A percentile compares a stretch with the other conserved stretches of the same genome.
Evolutionary conservation across 2,329 filamentous ascomycete genomes (phyloP).

Genomic region (Colletotrichum trifolii): DNA sequence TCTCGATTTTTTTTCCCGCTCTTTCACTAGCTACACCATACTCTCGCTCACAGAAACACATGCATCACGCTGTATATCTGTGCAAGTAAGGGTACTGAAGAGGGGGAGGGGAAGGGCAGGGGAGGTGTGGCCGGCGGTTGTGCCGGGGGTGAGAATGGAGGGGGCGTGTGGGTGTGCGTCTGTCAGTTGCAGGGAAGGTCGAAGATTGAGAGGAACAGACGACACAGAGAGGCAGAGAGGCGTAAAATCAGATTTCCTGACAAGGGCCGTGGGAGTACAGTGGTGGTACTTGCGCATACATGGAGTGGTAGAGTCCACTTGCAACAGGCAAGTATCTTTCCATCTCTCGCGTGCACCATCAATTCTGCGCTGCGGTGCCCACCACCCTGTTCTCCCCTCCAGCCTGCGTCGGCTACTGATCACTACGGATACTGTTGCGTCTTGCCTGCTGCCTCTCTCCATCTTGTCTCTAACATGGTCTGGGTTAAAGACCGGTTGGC

Average conservation of each 20-base stretch:
- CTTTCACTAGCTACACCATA: constrained; percentile 23
- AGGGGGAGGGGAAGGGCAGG: constrained; percentile 3
- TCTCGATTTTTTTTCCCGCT: constrained; percentile 11
- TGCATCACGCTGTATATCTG: constrained; percentile 29
- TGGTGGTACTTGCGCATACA: constrained; percentile 33
- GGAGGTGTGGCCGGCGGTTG: constrained; percentile 34
- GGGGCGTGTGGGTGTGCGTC: constrained; percentile 17
- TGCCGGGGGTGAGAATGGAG: constrained; percentile 29
- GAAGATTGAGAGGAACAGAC: no score
- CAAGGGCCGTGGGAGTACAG: constrained; percentile 21
- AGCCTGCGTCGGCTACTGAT: constrained; percentile 25
- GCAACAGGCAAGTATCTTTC: constrained; percentile 24
- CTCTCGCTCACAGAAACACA: constrained; percentile 10
- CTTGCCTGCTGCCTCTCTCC: constrained; percentile 21
- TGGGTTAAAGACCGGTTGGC: constrained; percentile 23
- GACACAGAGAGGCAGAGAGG: constrained; percentile 23
- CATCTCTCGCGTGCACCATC: constrained; percentile 1
- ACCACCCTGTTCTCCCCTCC: constrained; percentile 14
- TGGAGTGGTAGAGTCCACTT: constrained; percentile 28
- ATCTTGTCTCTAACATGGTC: constrained; percentile 30
- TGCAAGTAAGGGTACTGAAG: constrained; percentile 25
- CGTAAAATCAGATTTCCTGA: constrained; percentile 26
- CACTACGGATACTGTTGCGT: constrained; percentile 7
- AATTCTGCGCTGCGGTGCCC: constrained; percentile 3
- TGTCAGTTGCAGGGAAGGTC: constrained; percentile 19